Evolutionary conservation across 225 moss, liverwort and hornwort genomes (phyloP).

Genomic region (Anthoceros angustus): DNA sequence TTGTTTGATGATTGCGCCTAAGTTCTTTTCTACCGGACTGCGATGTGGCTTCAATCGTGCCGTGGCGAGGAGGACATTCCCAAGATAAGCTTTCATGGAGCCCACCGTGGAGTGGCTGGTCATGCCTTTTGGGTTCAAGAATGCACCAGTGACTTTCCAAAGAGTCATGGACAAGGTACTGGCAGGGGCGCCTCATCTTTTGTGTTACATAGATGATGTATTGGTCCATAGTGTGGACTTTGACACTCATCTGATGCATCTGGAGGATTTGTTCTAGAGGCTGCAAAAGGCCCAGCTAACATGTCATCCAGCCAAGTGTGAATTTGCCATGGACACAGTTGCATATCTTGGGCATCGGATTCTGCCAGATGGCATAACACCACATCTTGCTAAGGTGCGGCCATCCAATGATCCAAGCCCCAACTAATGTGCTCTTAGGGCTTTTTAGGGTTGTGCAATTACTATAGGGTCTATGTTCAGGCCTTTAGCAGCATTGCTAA

Average conservation of each 20-base stretch:
- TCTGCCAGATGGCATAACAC: neutral
- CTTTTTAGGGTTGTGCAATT: neutral
- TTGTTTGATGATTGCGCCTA: neutral
- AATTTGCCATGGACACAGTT: neutral
- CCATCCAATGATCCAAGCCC: neutral
- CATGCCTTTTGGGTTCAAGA: neutral
- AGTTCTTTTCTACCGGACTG: neutral
- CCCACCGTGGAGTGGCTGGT: neutral
- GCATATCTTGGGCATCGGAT: neutral
- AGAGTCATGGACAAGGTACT: neutral
- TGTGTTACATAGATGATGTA: neutral
- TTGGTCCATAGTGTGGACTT: neutral
- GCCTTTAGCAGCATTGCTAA: neutral
- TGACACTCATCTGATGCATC: neutral
- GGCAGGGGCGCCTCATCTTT: neutral
- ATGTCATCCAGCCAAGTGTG: constrained; percentile 4
- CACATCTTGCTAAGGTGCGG: neutral
- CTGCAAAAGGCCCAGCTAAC: neutral
- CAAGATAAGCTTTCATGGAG: neutral
- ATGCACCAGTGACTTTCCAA: neutral
- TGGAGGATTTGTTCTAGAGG: neutral
- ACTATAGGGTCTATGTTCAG: neutral
- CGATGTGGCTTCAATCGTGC: neutral
- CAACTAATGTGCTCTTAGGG: neutral
- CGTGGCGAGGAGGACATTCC: neutral